Conservation (phyloP, 192 early-diverging fungal species). For the Spinellus fusiger region DNA sequence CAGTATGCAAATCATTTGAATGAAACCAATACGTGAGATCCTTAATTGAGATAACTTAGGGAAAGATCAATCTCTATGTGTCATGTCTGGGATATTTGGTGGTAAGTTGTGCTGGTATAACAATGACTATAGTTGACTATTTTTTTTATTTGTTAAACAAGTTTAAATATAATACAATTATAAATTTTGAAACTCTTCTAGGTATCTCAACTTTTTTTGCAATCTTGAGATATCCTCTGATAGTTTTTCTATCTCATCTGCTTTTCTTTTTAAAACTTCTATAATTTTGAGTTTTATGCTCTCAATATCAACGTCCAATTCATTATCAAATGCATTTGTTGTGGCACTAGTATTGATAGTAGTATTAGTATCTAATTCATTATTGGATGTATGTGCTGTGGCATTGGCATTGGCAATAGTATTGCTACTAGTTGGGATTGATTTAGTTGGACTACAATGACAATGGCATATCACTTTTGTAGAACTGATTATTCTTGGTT, state of each 20-base stretch:
- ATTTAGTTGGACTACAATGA: too few relatives aligned
- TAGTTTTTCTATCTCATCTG: neutral
- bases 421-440: neutral
- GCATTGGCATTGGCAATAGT: too few relatives aligned
- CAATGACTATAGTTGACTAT: too few relatives aligned
- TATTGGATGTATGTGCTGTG: too few relatives aligned
- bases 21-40: too few relatives aligned
- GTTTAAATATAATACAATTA: neutral
- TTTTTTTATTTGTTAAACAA: too few relatives aligned
- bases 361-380: neutral
- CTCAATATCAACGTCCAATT: neutral
- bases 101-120: too few relatives aligned
- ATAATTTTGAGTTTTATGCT: neutral
- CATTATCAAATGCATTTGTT: neutral
- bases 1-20: too few relatives aligned
- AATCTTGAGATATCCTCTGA: neutral
- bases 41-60: too few relatives aligned
- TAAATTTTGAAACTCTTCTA: slow-evolving; percentile 1
- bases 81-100: too few relatives aligned
- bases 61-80: too few relatives aligned
- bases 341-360: neutral
- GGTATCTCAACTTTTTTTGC: slow-evolving; percentile 2
- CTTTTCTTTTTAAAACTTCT: slow-evolving; percentile 1
- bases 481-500: neutral
- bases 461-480: neutral